These are phyloP conservation scores for Eremochloa ophiuroides DNA, from an alignment of 176 grass and related monocot genomes.

Conservation along the genomic window DNA sequence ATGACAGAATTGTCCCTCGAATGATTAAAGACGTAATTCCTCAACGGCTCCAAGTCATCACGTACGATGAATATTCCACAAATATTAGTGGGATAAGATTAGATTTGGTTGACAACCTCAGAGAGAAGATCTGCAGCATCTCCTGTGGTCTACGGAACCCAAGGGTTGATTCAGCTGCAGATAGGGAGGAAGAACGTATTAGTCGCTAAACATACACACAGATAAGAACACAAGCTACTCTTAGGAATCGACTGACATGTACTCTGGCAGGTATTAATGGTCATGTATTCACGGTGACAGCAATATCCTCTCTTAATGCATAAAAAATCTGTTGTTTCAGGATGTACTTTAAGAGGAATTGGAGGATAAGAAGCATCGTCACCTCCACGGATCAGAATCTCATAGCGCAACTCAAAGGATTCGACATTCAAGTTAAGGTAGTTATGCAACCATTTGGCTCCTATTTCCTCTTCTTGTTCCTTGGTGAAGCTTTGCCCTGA, in stretches of 20 bases:
- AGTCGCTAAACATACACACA: background rate
- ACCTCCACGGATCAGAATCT: background rate
- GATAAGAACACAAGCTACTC: background rate
- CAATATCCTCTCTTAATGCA: background rate
- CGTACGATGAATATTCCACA: slow-evolving; percentile 1
- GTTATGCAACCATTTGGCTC: background rate
- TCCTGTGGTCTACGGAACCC: background rate
- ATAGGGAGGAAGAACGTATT: background rate
- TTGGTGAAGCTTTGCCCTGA: background rate
- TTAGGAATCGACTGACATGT: background rate
- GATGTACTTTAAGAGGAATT: background rate
- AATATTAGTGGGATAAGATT: background rate
- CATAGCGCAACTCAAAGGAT: background rate
- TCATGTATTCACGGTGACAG: slow-evolving; percentile 1
- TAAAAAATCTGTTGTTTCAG: background rate
- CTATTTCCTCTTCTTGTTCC: background rate
- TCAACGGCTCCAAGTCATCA: slow-evolving; percentile 12
- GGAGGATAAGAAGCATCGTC: background rate
- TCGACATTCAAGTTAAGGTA: background rate
- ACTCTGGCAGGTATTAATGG: background rate
- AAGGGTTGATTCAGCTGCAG: background rate
- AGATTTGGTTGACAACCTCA: background rate
- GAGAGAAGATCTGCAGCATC: background rate
- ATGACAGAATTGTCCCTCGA: background rate
- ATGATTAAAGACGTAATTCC: slow-evolving; percentile 18